These are phyloP conservation scores for Hyphodiscus hymeniophilus DNA, from an alignment of 495 filamentous ascomycete species.

Conservation along the genomic window DNA sequence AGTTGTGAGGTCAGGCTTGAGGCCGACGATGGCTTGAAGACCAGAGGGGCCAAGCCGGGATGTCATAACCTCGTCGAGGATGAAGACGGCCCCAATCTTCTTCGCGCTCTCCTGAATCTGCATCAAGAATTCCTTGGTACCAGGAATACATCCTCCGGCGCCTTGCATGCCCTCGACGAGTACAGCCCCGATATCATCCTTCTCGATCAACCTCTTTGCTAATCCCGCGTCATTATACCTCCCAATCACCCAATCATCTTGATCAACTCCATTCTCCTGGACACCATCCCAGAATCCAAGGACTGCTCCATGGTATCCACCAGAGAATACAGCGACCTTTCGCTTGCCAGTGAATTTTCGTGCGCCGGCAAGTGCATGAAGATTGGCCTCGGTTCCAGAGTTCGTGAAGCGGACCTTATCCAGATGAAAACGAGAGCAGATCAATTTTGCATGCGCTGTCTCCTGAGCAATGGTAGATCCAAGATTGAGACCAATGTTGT, in stretches of 20 bases:
- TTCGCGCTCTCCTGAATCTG: slow-evolving; percentile 23
- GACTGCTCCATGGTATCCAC: slow-evolving; percentile 44
- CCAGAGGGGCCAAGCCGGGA: slow-evolving; percentile 43
- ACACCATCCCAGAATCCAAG: slow-evolving; percentile 29
- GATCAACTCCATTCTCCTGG: slow-evolving; percentile 24
- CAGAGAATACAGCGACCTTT: slow-evolving; percentile 26
- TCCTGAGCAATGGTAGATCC: slow-evolving; percentile 20
- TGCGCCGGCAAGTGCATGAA: slow-evolving; percentile 24
- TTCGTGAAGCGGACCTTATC: slow-evolving; percentile 28
- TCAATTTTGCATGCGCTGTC: slow-evolving; percentile 20
- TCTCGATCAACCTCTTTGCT: slow-evolving; percentile 27
- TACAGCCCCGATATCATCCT: slow-evolving; percentile 39
- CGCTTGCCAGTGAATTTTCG: slow-evolving; percentile 15
- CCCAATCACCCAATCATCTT: slow-evolving; percentile 37
- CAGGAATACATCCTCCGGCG: slow-evolving; percentile 42
- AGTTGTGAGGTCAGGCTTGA: slow-evolving; percentile 50
- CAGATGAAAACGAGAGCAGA: slow-evolving; percentile 18
- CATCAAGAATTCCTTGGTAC: slow-evolving; percentile 34
- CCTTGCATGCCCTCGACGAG: slow-evolving; percentile 53
- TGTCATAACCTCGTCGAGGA: slow-evolving; percentile 60
- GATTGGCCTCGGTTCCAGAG: slow-evolving; percentile 31
- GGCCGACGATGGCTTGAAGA: slow-evolving; percentile 28
- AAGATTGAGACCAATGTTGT: slow-evolving; percentile 19
- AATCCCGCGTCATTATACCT: slow-evolving; percentile 38
- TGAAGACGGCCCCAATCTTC: slow-evolving; percentile 37